Base-by-base conservation (phyloP, 2,329 filamentous ascomycete genomes). In the Coniella lustricola region DNA sequence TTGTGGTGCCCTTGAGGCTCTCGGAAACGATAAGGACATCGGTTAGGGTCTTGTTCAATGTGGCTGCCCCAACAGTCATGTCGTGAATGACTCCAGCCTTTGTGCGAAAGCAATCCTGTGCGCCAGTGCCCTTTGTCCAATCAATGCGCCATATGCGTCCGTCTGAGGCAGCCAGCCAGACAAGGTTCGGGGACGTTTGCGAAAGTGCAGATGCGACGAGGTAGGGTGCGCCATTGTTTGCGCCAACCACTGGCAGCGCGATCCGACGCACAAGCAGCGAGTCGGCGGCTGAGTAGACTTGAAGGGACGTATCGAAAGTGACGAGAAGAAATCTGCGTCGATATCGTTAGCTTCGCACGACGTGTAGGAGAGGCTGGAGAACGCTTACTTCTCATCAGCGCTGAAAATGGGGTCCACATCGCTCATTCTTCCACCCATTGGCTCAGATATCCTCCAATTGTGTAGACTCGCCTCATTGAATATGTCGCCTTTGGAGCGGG, bases 221-320 rank as follows among this genome's bases (percentile, higher is more conserved):
- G 68, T 71, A 13, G 68, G 68, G 45, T 62, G 61, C 36, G 61
- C 56, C 49, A 63, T 49, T 36, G 38, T 50, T 54, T n/a, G 57
- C 53, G n/a, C 56, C 57, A 7, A 62, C 58, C 12, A 58, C 66
- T 61, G 56, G 71, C 55, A 84, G 69, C 12, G 77, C 69, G 42
- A 96, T 83, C 48, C 82, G 80, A 56, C 88, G 82, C 39, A 88
- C 73, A 18, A 94, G 78, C 43, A 94, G 77, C 2, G 93, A 97
- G 47, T 89, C 90, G 55, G 79, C 73, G 25, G 87, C 80, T 2
- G 87, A 86, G 66, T 93, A 95, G 21, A 95, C 76, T 62, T 90
- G 85, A 46, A 96, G 73, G 9, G 84, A 84, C 22, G 79, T 83
- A 52, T 82, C 78, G 59, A 88, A 87, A 29, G 84, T 79, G 48